Conservation (phyloP, 331 rosid genomes). For the Dryas integrifolia region DNA sequence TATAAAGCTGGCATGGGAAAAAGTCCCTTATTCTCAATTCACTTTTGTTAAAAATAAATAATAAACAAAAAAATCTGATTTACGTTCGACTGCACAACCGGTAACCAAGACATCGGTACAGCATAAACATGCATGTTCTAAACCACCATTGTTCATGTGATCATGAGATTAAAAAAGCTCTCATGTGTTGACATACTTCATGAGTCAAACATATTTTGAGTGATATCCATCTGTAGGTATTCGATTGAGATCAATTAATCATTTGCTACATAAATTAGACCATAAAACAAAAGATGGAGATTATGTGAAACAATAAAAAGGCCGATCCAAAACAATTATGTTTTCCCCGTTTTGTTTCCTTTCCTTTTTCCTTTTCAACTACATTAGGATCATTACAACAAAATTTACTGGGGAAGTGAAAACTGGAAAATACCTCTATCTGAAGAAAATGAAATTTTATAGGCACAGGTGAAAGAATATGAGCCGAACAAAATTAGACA, state of each 20-base stretch:
- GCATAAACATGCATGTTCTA: too few species aligned
- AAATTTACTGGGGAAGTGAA: background rate
- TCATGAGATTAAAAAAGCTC: background rate
- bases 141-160: background rate
- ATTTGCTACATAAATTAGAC: background rate
- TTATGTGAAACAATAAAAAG: background rate
- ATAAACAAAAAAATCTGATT: too few species aligned
- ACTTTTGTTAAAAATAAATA: background rate
- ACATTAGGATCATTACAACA: conserved; percentile 10
- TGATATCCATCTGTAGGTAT: background rate
- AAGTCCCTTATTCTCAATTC: background rate
- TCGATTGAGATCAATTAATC: background rate
- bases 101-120: too few species aligned
- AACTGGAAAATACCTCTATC: conserved; percentile 4
- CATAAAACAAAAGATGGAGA: conserved; percentile 8
- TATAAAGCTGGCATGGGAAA: background rate
- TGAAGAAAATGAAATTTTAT: conserved; percentile 10
- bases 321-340: background rate
- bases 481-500: background rate
- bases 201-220: background rate
- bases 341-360: background rate
- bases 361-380: conserved; percentile 3
- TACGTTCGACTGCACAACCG: too few species aligned
- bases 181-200: background rate
- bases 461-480: conserved; percentile 12